A percentile compares a stretch with the other conserved stretches of the same genome.
These are phyloP conservation scores for Chalaropsis thielavioides DNA, from an alignment of 2,329 filamentous ascomycete species.

Conservation along the genomic window DNA sequence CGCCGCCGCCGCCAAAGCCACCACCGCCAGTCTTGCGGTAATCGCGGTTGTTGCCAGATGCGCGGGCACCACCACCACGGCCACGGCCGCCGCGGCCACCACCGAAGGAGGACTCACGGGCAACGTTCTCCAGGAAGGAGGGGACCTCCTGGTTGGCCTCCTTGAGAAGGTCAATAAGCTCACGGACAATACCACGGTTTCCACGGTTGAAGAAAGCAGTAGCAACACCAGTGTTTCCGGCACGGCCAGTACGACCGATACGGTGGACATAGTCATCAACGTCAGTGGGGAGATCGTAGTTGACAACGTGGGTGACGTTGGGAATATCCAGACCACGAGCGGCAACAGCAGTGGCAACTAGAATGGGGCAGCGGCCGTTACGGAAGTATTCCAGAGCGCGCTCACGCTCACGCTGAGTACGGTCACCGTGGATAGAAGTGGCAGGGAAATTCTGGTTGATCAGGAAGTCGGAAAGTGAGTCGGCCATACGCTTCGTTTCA, in stretches of 20 bases:
- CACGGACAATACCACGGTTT: constrained; percentile 93
- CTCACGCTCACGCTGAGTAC: constrained; percentile 97
- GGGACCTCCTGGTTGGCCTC: constrained; percentile 97
- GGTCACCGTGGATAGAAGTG: constrained; percentile 96
- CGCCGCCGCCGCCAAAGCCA: constrained; percentile 30
- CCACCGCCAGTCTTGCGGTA: constrained; percentile 56
- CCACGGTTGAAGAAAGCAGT: constrained; percentile 99
- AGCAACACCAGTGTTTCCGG: constrained; percentile 94
- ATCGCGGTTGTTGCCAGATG: constrained; percentile 58
- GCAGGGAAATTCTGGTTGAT: constrained; percentile 98
- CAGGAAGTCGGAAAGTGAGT: constrained; percentile 91
- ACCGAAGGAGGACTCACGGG: constrained; percentile 79
- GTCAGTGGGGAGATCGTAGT: constrained; percentile 97
- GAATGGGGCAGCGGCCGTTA: constrained; percentile 83
- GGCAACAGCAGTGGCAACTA: constrained; percentile 93
- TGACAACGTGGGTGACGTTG: constrained; percentile 93
- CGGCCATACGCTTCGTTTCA: constrained; percentile 98
- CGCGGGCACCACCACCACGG: constrained; percentile 54
- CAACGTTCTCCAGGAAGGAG: constrained; percentile 88
- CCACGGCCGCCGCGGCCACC: constrained; percentile 46
- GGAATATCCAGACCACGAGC: constrained; percentile 85
- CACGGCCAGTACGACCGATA: constrained; percentile 99
- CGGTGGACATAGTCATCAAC: constrained; percentile 98
- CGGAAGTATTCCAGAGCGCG: constrained; percentile 96
- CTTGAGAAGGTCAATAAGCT: constrained; percentile 93